Evolutionary conservation across 164 flowering plant genomes (phyloP).

Genomic region (Sextonia rubra): DNA sequence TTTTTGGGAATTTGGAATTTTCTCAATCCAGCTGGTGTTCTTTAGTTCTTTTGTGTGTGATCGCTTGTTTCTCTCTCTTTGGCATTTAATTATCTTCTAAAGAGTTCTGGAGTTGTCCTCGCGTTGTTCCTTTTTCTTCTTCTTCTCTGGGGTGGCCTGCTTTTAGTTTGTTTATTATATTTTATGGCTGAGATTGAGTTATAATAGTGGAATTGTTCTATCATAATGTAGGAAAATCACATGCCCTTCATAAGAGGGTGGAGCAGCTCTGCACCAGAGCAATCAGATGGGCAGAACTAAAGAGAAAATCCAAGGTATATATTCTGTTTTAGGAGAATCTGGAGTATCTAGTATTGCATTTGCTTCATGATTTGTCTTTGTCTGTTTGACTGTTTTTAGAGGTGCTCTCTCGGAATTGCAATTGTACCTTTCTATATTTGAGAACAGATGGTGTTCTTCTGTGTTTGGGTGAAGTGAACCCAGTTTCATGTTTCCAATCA

Average conservation of each 20-base stretch:
- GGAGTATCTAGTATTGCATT: background rate
- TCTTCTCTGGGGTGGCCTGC: background rate
- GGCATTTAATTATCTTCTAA: background rate
- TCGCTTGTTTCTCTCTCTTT: background rate
- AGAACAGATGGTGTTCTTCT: too few relatives aligned
- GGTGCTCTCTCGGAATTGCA: background rate
- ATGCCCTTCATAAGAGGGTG: slow-evolving; percentile 96
- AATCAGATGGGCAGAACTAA: slow-evolving; percentile 88
- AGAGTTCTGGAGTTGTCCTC: background rate
- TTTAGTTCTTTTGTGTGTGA: background rate
- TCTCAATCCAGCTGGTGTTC: too few relatives aligned
- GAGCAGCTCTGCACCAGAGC: slow-evolving; percentile 98
- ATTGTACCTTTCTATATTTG: background rate
- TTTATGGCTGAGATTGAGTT: background rate
- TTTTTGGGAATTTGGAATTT: background rate
- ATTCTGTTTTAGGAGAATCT: background rate
- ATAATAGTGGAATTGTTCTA: background rate
- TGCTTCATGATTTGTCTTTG: background rate
- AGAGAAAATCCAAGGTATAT: slow-evolving; percentile 77
- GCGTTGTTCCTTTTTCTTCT: background rate
- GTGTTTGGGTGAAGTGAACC: background rate
- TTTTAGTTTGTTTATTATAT: too few relatives aligned
- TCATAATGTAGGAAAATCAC: slow-evolving; percentile 70
- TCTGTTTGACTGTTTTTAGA: background rate
- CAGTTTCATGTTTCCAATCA: too few relatives aligned